Evolutionary conservation across 169 alveolate species (phyloP).

Genomic region (Plasmodium malariae): DNA sequence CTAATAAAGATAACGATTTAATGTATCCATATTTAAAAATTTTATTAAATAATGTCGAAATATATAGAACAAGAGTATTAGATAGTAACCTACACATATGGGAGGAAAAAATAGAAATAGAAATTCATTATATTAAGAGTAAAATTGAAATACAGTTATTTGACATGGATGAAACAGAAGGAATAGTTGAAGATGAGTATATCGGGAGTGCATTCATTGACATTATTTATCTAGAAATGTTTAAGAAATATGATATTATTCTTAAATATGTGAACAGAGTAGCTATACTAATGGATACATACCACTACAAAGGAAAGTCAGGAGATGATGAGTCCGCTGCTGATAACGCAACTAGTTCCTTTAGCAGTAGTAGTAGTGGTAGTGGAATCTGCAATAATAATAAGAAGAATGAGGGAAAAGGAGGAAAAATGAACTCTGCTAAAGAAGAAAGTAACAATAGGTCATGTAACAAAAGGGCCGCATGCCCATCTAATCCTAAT

Average conservation of each 20-base stretch:
- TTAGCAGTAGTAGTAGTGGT: neutral
- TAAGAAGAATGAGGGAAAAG: neutral
- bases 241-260: conserved; percentile 56
- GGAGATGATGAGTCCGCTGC: neutral
- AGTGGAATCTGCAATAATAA: neutral
- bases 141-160: conserved; percentile 63
- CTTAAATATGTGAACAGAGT: conserved; percentile 37
- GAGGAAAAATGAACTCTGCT: neutral
- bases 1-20: conserved; percentile 59
- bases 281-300: conserved; percentile 33
- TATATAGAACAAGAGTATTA: conserved; percentile 48
- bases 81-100: conserved; percentile 50
- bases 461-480: neutral
- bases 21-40: conserved; percentile 76
- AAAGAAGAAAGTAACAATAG: neutral
- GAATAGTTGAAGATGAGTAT: conserved; percentile 73
- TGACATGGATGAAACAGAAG: conserved; percentile 77
- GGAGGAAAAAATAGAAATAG: conserved; percentile 67
- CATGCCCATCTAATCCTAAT: neutral
- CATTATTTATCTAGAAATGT: conserved; percentile 26
- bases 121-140: conserved; percentile 74
- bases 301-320: neutral
- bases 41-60: conserved; percentile 45
- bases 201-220: conserved; percentile 75
- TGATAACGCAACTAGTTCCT: neutral